Evolutionary conservation across 2,329 filamentous ascomycete genomes (phyloP), one percentile per base, ranked within the genome.

Genomic region (Colletotrichum melonis): DNA sequence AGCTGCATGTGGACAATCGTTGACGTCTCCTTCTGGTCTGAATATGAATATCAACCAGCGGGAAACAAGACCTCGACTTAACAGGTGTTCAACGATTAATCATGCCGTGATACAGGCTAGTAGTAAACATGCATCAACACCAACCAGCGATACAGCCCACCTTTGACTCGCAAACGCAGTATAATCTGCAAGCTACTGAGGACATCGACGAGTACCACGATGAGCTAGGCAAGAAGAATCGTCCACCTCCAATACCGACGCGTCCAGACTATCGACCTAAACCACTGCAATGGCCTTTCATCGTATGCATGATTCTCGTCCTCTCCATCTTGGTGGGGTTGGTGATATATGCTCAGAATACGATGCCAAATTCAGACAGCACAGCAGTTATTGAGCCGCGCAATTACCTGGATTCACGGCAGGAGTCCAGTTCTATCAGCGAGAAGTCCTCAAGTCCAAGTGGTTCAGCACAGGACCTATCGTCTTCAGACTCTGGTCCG

Each of bases 221-320:
- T 12, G 38, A 22, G 26, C 68, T 14, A 28, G 19, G 12, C 19
- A 56, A 74, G 62, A 75, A 70, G 52, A 73, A 68, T 19, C 49
- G 8, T 4, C 52, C 19, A 9, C 28, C 22, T 3, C 52, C 64
- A 6, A 49, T 64, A 1, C 67, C 35, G 1, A 60, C 62, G 26
- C 46, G 63, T n/a, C 77, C 79, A 1, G 76, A 79, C 74, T 82
- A 82, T 74, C 78, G 78, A 65, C 81, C 81, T 1, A 79, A 75
- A 60, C 75, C 81, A 22, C 69, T 83, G 65, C 76, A 77, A 72
- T 82, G 81, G 80, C 80, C 79, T 3, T 83, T 82, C 58, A 77
- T 83, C 58, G 49, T 67, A 1, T 24, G 42, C 38, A 69, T 79
- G 59, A 78, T 81, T 24, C 35, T 76, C 1, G 24, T 81, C 3